These are phyloP conservation scores for Colletotrichum orchidophilum DNA, from an alignment of 2,329 filamentous ascomycete species.

Conservation along the genomic window DNA sequence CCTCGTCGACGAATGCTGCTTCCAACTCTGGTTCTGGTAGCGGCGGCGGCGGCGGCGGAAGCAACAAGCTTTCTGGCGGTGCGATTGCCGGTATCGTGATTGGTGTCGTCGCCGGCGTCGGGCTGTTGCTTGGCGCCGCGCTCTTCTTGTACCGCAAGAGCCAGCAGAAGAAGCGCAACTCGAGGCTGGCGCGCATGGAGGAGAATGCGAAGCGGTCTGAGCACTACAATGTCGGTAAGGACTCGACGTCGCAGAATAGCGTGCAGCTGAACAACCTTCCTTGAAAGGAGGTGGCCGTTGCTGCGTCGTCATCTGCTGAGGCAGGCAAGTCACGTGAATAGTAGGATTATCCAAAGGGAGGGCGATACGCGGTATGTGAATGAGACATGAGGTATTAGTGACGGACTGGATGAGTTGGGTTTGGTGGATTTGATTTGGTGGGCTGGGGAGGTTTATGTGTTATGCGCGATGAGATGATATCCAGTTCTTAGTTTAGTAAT, in stretches of 20 bases:
- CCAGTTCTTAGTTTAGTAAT: constrained; percentile 8
- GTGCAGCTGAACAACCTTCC: constrained; percentile 11
- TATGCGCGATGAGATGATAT: constrained; percentile 25
- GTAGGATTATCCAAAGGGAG: no score
- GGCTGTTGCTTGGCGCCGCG: constrained; percentile 10
- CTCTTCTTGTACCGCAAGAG: constrained; percentile 29
- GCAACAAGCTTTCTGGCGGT: constrained; percentile 11
- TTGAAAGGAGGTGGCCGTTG: background rate
- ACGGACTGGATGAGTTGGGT: background rate
- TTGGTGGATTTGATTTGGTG: background rate
- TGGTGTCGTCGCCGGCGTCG: constrained; percentile 23
- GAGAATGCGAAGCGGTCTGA: constrained; percentile 23
- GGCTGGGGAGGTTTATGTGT: constrained; percentile 1
- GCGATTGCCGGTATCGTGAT: constrained; percentile 33
- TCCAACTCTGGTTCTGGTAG: background rate
- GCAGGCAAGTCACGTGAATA: no score
- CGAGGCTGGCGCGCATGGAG: constrained; percentile 27
- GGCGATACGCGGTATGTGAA: background rate
- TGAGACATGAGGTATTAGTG: background rate
- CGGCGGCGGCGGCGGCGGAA: background rate
- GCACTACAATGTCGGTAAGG: constrained; percentile 19
- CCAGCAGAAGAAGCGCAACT: constrained; percentile 32
- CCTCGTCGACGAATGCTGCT: constrained; percentile 25
- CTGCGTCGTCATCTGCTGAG: background rate
- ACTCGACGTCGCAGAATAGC: constrained; percentile 28